A percentile compares a stretch with the other conserved stretches of the same genome.
phyloP scores from a whole-genome alignment of 2,329 filamentous ascomycete species.

The Nannizzia gypsea region DNA sequence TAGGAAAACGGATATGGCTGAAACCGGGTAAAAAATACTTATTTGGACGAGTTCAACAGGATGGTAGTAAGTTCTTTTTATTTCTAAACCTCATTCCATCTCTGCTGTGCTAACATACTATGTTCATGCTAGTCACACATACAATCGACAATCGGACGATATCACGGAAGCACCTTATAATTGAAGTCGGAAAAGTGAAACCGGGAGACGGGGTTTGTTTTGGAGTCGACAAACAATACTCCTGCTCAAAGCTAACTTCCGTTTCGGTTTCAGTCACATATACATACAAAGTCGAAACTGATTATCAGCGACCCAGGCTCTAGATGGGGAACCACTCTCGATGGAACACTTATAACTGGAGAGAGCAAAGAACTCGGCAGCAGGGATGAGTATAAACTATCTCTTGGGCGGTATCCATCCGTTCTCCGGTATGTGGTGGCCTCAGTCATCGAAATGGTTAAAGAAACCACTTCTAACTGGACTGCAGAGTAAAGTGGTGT shows the following conservation, averaged over 20 bases:
- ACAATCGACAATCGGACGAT: slow-evolving; percentile 70
- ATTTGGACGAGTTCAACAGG: slow-evolving; percentile 61
- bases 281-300: slow-evolving; percentile 55
- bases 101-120: background rate
- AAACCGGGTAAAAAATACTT: slow-evolving; percentile 75
- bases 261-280: slow-evolving; percentile 40
- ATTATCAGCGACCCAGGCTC: slow-evolving; percentile 69
- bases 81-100: background rate
- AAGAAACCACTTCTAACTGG: slow-evolving; percentile 1
- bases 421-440: slow-evolving; percentile 29
- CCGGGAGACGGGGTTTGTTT: slow-evolving; percentile 53
- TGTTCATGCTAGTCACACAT: slow-evolving; percentile 45
- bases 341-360: slow-evolving; percentile 59
- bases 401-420: slow-evolving; percentile 58
- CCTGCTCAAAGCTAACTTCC: slow-evolving; percentile 7
- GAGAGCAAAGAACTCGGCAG: slow-evolving; percentile 28
- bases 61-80: slow-evolving; percentile 21
- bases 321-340: slow-evolving; percentile 69
- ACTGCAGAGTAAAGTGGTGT: slow-evolving; percentile 59
- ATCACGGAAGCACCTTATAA: slow-evolving; percentile 75
- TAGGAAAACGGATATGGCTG: slow-evolving; percentile 70
- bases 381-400: slow-evolving; percentile 50
- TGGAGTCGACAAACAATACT: slow-evolving; percentile 4
- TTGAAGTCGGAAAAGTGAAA: slow-evolving; percentile 56
- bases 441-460: background rate